Base-by-base conservation (phyloP, 768 basidiomycete species). In the Auricularia sp. region DNA sequence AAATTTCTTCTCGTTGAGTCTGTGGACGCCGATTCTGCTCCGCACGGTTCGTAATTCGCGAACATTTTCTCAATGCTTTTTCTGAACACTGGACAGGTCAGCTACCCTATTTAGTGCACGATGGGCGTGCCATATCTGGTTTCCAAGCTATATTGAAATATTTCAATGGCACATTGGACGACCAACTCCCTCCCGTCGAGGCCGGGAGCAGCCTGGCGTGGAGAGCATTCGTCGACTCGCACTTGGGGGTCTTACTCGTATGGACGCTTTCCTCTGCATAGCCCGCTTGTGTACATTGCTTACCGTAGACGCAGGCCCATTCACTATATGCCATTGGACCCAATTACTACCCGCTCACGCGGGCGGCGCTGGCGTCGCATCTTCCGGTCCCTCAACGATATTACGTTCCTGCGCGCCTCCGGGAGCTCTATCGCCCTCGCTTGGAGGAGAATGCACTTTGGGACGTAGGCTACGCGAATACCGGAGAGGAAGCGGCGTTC, bases 221-320 rank as follows among this genome's bases (percentile, higher is more conserved):
- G 81, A 77, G 76, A 51, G 81, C 86, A 1, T 89, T 92, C 71
- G 74, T 85, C 7, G 86, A 88, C 67, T 75, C 85, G 7, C 79
- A 84, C 64, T 73, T 92, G 29, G 89, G 89, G 10, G 85, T 89
- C 70, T 73, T 93, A 14, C 79, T 89, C 62, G 91, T 92, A 73
- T 71, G 29, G 29, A 29, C 29, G 87, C 79, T 47, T 21, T 2
- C 21, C 13, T 39, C 24, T 42, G 37, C 62, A 61, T 56, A 67
- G 66, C 36, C 24, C 18, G 61, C 3, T 54, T 56, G 59, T 16
- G 54, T 33, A 47, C 54, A 3, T 33, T 68, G 33, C 47, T 21
- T 54, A 4, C 21, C 18, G 59, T 63, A 61, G 5, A 29, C 29
- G 29, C 66, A 92, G 90, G 81, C 83, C 39, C 80, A 89, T 70